phyloP scores from a whole-genome alignment of 1,284 basidiomycete genomes.

The Agaricales sp. region DNA sequence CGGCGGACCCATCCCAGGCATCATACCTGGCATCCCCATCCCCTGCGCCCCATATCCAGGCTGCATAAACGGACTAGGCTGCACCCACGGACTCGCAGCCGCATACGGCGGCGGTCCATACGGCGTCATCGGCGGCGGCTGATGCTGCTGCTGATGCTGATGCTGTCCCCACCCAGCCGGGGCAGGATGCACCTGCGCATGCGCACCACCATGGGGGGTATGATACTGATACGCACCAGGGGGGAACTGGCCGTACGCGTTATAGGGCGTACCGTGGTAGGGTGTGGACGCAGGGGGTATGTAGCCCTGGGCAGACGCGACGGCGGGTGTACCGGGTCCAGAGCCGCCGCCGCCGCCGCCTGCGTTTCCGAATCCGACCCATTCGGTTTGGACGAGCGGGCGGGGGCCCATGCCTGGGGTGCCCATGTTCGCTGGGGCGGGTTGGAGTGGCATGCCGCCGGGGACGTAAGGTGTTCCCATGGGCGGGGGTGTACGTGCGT shows the following conservation, averaged over 20 bases:
- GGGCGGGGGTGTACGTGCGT: background rate
- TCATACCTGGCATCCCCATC: background rate
- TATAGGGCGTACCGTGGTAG: background rate
- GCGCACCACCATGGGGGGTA: no score
- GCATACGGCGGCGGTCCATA: background rate
- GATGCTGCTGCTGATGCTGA: background rate
- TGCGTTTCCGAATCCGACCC: background rate
- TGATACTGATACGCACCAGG: no score
- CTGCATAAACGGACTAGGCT: background rate
- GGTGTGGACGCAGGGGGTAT: background rate
- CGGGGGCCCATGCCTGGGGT: no score
- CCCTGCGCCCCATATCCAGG: background rate
- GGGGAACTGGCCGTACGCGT: background rate
- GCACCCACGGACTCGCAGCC: background rate
- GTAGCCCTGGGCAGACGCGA: background rate
- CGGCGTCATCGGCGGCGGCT: background rate
- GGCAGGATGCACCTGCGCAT: no score
- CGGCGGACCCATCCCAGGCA: no score
- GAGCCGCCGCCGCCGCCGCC: background rate
- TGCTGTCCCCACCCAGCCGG: background rate
- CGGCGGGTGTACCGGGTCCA: background rate
- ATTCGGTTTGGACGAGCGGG: background rate
- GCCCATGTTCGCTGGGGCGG: background rate
- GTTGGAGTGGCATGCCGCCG: background rate
- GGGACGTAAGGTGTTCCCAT: background rate